Evolutionary conservation across 192 early-diverging fungal species (phyloP).

Genomic region (Podila epigama): DNA sequence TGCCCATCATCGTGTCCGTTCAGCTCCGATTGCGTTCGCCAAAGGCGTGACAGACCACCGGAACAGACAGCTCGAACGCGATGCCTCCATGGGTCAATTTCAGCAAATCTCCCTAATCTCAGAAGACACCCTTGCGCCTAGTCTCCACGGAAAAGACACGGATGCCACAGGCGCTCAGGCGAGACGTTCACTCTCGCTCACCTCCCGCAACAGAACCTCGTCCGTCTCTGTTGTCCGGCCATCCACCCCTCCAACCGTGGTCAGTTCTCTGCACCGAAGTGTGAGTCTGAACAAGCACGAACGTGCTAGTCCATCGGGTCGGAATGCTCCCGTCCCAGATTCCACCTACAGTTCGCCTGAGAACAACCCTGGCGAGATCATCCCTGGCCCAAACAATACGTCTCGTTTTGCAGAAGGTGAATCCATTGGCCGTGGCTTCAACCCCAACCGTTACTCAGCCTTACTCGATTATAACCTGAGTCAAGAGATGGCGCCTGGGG

Average conservation of each 20-base stretch:
- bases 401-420: conserved; percentile 23
- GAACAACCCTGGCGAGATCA: conserved; percentile 13
- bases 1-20: conserved; percentile 30
- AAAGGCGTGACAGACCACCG: conserved; percentile 36
- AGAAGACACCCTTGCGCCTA: conserved; percentile 11
- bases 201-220: background rate
- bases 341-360: conserved; percentile 2
- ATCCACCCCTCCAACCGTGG: conserved; percentile 5
- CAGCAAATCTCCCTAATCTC: conserved; percentile 44
- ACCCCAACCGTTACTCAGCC: conserved; percentile 35
- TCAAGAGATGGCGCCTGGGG: conserved; percentile 11
- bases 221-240: background rate
- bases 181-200: conserved; percentile 10
- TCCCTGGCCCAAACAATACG: background rate
- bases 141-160: no score
- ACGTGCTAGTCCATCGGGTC: background rate
- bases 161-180: no score
- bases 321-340: conserved; percentile 10
- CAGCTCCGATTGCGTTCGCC: conserved; percentile 29
- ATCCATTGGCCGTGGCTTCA: conserved; percentile 2
- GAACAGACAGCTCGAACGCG: conserved; percentile 31
- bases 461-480: conserved; percentile 25
- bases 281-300: conserved; percentile 38
- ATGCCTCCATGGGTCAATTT: conserved; percentile 39
- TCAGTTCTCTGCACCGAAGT: conserved; percentile 32